phyloP scores from a whole-genome alignment of 73 alveolate species.

The Tetrahymena thermophila region DNA sequence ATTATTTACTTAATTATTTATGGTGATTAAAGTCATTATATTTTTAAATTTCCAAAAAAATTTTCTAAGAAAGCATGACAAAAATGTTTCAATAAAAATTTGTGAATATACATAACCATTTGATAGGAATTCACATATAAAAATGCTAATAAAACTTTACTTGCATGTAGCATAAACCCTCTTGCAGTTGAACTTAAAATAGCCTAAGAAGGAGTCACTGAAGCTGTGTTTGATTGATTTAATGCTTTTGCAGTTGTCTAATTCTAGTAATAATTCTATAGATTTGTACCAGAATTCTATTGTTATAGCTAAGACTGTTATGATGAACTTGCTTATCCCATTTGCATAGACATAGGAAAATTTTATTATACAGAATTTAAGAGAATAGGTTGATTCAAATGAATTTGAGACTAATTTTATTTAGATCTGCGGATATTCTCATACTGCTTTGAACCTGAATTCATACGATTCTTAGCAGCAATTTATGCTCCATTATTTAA shows the following conservation, averaged over 20 bases:
- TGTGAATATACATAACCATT: too few species aligned
- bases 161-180: background rate
- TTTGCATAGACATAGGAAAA: background rate
- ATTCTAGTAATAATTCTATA: background rate
- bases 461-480: background rate
- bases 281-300: background rate
- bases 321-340: background rate
- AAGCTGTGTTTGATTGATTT: background rate
- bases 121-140: too few species aligned
- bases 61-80: too few species aligned
- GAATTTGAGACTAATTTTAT: background rate
- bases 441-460: background rate
- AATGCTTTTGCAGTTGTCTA: background rate
- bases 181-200: background rate
- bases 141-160: background rate
- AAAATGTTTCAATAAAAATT: too few species aligned
- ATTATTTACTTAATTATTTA: too few species aligned
- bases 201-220: background rate
- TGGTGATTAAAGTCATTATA: too few species aligned
- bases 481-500: background rate
- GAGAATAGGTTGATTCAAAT: background rate
- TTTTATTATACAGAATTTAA: background rate
- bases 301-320: background rate
- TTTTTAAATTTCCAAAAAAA: too few species aligned
- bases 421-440: background rate